A percentile compares a stretch with the other conserved stretches of the same genome.
Evolutionary conservation across 164 flowering plant species (phyloP).

Genomic region (Buxus sempervirens): DNA sequence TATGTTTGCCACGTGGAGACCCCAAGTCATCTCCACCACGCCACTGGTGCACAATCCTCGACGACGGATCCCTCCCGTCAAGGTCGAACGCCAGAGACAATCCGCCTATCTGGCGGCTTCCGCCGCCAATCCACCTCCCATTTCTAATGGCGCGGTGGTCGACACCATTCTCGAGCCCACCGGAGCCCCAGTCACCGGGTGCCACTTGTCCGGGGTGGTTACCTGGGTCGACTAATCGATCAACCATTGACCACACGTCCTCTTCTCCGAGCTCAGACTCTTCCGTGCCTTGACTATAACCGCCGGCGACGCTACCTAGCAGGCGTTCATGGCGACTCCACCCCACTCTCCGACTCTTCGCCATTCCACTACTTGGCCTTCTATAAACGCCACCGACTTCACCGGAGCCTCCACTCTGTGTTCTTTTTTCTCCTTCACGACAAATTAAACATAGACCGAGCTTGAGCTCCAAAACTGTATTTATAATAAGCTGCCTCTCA

Average conservation of each 20-base stretch:
- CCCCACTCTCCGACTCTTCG: neutral
- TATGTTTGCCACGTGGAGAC: slow-evolving; percentile 30
- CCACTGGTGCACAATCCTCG: slow-evolving; percentile 59
- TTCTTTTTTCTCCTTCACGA: neutral
- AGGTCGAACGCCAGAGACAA: slow-evolving; percentile 73
- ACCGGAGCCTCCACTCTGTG: no score
- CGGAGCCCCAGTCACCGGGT: neutral
- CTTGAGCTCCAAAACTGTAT: neutral
- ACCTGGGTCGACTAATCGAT: slow-evolving; percentile 6
- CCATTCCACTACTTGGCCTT: neutral
- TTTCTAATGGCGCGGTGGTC: neutral
- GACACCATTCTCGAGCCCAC: neutral
- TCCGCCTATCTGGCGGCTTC: slow-evolving; percentile 52
- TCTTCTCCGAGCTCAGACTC: neutral
- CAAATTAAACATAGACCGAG: neutral
- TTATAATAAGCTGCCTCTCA: neutral
- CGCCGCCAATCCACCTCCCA: slow-evolving; percentile 3
- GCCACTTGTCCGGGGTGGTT: neutral
- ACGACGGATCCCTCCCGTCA: slow-evolving; percentile 22
- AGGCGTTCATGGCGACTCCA: neutral
- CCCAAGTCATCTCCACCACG: slow-evolving; percentile 30
- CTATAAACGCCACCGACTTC: neutral
- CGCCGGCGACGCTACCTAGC: neutral
- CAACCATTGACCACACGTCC: slow-evolving; percentile 11
- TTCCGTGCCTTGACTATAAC: neutral